Evolutionary conservation across 768 basidiomycete genomes (phyloP).

Genomic region (Hypholoma sublateritium): DNA sequence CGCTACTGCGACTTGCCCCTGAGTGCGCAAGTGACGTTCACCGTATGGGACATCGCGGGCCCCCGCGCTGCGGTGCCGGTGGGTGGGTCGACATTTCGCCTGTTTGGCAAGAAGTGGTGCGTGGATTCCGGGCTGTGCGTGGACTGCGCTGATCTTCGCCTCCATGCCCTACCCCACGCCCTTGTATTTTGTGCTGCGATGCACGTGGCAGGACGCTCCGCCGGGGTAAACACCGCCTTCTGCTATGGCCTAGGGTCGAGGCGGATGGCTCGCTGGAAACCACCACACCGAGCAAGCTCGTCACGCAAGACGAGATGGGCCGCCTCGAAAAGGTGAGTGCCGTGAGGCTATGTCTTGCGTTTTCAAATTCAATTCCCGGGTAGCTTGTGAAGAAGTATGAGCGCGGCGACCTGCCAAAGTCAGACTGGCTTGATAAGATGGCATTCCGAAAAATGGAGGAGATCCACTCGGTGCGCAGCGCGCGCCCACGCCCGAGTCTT

Average conservation of each 20-base stretch:
- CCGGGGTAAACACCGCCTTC: conserved; percentile 86
- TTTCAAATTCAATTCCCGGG: not conserved
- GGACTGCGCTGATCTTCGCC: not conserved
- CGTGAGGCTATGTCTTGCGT: not conserved
- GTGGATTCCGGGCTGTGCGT: conserved; percentile 16
- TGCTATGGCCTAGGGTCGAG: conserved; percentile 79
- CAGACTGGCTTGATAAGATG: conserved; percentile 94
- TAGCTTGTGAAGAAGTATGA: conserved; percentile 95
- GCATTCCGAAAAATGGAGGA: conserved; percentile 95
- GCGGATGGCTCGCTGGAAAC: conserved; percentile 85
- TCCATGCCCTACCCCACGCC: not conserved
- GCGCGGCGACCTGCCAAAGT: conserved; percentile 87
- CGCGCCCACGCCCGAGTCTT: not conserved
- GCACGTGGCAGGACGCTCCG: conserved; percentile 63
- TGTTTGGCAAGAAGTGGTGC: conserved; percentile 94
- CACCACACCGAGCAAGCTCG: conserved; percentile 85
- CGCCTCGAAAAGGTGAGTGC: conserved; percentile 78
- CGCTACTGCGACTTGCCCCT: conserved; percentile 92
- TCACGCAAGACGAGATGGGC: conserved; percentile 88
- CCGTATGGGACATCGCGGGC: conserved; percentile 93
- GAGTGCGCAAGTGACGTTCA: conserved; percentile 87
- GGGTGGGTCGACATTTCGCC: conserved; percentile 85
- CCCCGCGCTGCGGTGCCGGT: conserved; percentile 79
- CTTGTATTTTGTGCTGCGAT: not conserved
- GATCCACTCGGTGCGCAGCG: conserved; percentile 74